Percentiles rank a stretch among this genome's conserved stretches.
Evolutionary conservation across 2,329 filamentous ascomycete genomes (phyloP).

Genomic region (Fusarium duplospermum): DNA sequence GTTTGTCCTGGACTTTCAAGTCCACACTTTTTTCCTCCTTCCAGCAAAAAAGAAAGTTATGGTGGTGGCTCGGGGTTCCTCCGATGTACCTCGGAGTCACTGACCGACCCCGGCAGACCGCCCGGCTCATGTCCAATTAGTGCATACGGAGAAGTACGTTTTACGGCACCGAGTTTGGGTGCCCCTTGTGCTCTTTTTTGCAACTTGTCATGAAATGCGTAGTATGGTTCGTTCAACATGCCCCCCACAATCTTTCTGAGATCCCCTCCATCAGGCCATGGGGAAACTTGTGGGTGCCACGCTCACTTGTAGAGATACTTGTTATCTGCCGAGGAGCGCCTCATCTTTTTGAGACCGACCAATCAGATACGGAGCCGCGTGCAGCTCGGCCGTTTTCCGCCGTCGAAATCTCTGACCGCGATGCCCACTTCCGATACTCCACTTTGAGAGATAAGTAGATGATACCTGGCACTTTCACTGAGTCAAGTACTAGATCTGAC

Average conservation of each 20-base stretch:
- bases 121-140: neutral
- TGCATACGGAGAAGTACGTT: constrained; percentile 11
- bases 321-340: constrained; percentile 22
- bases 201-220: neutral
- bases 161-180: neutral
- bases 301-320: neutral
- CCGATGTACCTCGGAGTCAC: constrained; percentile 40
- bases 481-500: constrained; percentile 26
- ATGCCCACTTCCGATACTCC: neutral
- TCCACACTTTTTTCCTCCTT: neutral
- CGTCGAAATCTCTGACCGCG: constrained; percentile 2
- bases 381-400: neutral
- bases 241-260: neutral
- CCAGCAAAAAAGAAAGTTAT: constrained; percentile 1
- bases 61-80: constrained; percentile 23
- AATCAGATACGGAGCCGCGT: neutral
- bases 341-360: neutral
- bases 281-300: constrained; percentile 4
- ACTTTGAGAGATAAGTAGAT: neutral
- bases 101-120: constrained; percentile 9
- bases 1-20: neutral
- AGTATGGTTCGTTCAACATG: neutral
- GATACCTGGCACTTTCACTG: constrained; percentile 25
- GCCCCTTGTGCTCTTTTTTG: neutral
- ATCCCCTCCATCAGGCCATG: constrained; percentile 24